Conservation (phyloP, 1,284 basidiomycete genomes). For the Porodaedalea pini region DNA sequence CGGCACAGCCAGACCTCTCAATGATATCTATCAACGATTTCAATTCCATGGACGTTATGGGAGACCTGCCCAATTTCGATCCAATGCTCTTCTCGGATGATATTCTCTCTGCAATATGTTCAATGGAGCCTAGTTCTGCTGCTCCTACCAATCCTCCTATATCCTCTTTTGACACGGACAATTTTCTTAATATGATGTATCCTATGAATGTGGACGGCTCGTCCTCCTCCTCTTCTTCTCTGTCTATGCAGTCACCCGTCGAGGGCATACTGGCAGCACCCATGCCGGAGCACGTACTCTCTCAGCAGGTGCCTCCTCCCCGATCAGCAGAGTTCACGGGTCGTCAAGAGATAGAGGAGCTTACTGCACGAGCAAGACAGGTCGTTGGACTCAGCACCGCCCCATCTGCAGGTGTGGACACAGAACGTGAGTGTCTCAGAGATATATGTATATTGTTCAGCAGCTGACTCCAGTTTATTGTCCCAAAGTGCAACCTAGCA, state of each 20-base stretch:
- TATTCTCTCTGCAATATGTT: not conserved
- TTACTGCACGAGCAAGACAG: conserved; percentile 8
- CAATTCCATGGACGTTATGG: conserved; percentile 4
- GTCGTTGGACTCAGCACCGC: conserved; percentile 12
- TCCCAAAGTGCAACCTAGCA: not conserved
- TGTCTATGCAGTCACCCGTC: conserved; percentile 3
- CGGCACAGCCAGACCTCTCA: not conserved
- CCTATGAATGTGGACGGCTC: not conserved
- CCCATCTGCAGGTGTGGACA: not conserved
- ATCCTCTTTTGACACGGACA: not conserved
- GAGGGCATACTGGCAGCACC: not conserved
- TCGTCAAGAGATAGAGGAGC: conserved; percentile 12
- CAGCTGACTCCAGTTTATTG: not conserved
- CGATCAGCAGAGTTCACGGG: not conserved
- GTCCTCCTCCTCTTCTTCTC: conserved; percentile 5
- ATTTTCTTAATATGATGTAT: not conserved
- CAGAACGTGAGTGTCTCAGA: conserved; percentile 28
- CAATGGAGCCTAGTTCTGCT: not conserved
- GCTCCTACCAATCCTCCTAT: not conserved
- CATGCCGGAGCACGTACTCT: not conserved
- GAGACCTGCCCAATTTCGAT: not conserved
- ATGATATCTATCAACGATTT: conserved; percentile 6
- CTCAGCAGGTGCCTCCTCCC: not conserved
- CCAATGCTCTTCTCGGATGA: not conserved
- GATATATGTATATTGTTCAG: not conserved